Evolutionary conservation across 202 grass and related monocot species (phyloP).

Genomic region (Zoysia matrella): DNA sequence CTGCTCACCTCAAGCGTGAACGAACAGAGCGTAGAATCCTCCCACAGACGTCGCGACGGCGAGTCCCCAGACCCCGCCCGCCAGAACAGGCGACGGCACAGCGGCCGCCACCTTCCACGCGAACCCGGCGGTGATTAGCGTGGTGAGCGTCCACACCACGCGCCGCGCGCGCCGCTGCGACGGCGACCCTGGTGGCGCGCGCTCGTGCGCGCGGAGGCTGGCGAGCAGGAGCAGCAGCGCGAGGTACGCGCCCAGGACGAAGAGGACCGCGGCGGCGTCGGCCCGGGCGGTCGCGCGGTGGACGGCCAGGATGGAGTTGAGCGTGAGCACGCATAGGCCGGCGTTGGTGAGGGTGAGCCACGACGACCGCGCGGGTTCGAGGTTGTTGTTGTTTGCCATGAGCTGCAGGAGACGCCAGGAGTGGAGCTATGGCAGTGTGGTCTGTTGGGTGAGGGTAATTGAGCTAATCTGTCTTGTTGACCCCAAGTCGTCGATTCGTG

Average conservation of each 20-base stretch:
- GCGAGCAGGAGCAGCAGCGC: neutral
- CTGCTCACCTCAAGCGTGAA: neutral
- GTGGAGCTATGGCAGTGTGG: no score
- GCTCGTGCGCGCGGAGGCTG: neutral
- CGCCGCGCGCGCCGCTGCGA: neutral
- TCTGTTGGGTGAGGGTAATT: no score
- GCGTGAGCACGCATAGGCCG: neutral
- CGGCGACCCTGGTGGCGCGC: neutral
- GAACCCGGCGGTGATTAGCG: neutral
- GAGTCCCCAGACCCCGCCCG: neutral
- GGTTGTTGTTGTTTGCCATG: neutral
- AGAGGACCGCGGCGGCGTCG: neutral
- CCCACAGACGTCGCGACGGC: neutral
- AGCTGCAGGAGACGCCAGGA: neutral
- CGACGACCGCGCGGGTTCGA: neutral
- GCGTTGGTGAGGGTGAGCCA: neutral
- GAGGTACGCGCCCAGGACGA: neutral
- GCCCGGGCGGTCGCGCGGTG: neutral
- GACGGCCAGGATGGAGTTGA: neutral
- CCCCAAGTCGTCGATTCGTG: no score
- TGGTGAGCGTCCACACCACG: neutral
- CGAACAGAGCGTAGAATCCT: neutral
- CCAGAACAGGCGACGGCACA: neutral
- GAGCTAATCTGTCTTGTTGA: no score
- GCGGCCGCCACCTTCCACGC: neutral